phyloP scores from a whole-genome alignment of 1,284 basidiomycete species.

The Puccinia hordei region DNA sequence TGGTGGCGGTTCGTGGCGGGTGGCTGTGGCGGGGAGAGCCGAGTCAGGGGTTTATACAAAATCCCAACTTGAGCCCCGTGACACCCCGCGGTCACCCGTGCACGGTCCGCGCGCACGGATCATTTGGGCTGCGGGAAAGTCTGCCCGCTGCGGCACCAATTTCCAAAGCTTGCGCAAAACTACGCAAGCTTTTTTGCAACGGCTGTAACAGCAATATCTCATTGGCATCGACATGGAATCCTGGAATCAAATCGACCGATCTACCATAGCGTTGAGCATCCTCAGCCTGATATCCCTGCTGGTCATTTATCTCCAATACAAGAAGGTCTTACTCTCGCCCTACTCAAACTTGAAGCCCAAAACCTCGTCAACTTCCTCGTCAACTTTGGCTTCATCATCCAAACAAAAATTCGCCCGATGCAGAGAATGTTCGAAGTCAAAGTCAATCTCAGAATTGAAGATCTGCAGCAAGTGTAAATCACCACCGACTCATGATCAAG shows the following conservation, averaged over 20 bases:
- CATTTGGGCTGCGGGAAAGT: too few species aligned
- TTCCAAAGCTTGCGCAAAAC: too few species aligned
- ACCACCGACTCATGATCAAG: background rate
- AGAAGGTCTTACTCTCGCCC: conserved; percentile 22
- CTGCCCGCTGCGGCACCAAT: too few species aligned
- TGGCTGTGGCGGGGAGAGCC: too few species aligned
- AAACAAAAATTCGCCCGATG: background rate
- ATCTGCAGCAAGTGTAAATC: conserved; percentile 32
- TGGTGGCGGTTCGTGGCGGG: too few species aligned
- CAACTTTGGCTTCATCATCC: background rate
- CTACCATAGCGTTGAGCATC: background rate
- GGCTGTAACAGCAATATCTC: too few species aligned
- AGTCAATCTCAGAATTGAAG: conserved; percentile 26
- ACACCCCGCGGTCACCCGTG: too few species aligned
- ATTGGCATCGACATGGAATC: background rate
- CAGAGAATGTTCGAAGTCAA: conserved; percentile 14
- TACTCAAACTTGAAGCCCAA: conserved; percentile 12
- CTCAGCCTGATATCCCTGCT: conserved; percentile 12
- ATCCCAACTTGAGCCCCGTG: too few species aligned
- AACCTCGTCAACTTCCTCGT: background rate
- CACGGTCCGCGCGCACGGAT: too few species aligned
- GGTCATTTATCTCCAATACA: conserved; percentile 26
- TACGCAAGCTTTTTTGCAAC: too few species aligned
- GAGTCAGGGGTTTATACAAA: too few species aligned
- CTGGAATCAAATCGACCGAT: conserved; percentile 3